Conservation (phyloP, 352 stramenopile genomes). For the Blastocystis sp. region DNA sequence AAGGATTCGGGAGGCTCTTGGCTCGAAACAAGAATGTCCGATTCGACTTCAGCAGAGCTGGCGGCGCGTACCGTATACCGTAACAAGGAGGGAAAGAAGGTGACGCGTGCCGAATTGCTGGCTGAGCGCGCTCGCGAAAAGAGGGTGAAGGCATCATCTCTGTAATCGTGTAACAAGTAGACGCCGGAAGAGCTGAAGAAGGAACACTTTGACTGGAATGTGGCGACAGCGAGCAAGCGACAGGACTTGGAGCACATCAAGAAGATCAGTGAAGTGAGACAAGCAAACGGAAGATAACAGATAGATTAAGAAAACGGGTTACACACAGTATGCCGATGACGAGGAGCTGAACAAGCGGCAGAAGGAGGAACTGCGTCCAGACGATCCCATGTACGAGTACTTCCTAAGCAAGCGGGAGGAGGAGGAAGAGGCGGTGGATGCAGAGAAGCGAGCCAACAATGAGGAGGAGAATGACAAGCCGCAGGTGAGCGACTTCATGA, state of each 20-base stretch:
- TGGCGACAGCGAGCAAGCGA: conserved; percentile 50
- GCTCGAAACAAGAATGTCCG: conserved; percentile 3
- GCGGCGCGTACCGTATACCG: conserved; percentile 58
- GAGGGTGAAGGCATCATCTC: conserved; percentile 32
- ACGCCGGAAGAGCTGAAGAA: conserved; percentile 55
- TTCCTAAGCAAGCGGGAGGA: conserved; percentile 53
- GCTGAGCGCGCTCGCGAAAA: background rate
- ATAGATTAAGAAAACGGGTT: conserved; percentile 21
- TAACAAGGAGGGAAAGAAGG: conserved; percentile 49
- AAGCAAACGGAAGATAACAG: background rate
- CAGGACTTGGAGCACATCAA: conserved; percentile 26
- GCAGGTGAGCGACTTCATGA: conserved; percentile 25
- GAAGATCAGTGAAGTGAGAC: background rate
- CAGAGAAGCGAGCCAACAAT: conserved; percentile 61
- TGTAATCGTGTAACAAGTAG: conserved; percentile 11
- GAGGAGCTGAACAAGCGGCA: conserved; percentile 48
- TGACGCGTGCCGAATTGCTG: conserved; percentile 23
- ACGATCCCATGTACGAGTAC: conserved; percentile 68
- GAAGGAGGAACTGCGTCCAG: conserved; percentile 59
- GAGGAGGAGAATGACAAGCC: conserved; percentile 59
- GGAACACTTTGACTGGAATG: conserved; percentile 68
- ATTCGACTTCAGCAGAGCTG: conserved; percentile 4
- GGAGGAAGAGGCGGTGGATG: conserved; percentile 21
- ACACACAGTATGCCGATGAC: conserved; percentile 42
- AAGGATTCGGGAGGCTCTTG: background rate